Base-by-base conservation (phyloP, 1,139 yeast genomes). In the Entelexis paramagnoliae region DNA sequence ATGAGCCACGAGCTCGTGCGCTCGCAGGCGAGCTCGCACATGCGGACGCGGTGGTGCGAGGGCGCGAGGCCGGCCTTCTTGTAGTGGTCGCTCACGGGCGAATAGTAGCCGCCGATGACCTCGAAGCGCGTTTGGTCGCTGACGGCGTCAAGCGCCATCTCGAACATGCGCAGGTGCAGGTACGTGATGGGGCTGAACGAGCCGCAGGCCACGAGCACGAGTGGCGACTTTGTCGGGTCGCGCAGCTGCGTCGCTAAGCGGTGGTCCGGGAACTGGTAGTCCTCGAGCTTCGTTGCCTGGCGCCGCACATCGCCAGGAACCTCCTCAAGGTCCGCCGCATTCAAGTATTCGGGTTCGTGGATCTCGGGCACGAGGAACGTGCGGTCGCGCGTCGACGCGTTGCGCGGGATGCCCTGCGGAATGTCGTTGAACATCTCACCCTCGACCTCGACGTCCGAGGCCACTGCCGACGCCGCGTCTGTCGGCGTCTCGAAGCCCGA, bases 1-100 rank as follows among this genome's bases (percentile, higher is more conserved):
- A 91, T 93, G 47, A 93, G 74, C 97, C 99, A 91, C 28, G 93
- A 81, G 4, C 93, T 81, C 0, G 99, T 91, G 63, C 98, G 77
- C 65, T 91, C 98, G 68, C 98, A 89, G 0, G 97, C 98, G 65
- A 91, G 73, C 66, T 93, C 97, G 68, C 98, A 89, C 98, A 91
- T 91, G 51, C 97, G 75, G 11, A 91, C 98, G 54, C 99, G 77
- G 68, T 91, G 95, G 57, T 74, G 75, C 0, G 97, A 78, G 0
- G 85, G 79, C 0, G 98, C 97, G 52, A 91, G 72, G 0, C 99
- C 99, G 48, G 87, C 88, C 66, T 91, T 93, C 65, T 83, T 81
- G 70, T 91, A 91, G 67, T 88, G 88, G 61, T 91, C 96, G 51
- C 89, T 80, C 10, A 91, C 99, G 0, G 99, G 99, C n/a, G 95